Conservation (phyloP, 352 stramenopile genomes). For the Blastocystis sp. region DNA sequence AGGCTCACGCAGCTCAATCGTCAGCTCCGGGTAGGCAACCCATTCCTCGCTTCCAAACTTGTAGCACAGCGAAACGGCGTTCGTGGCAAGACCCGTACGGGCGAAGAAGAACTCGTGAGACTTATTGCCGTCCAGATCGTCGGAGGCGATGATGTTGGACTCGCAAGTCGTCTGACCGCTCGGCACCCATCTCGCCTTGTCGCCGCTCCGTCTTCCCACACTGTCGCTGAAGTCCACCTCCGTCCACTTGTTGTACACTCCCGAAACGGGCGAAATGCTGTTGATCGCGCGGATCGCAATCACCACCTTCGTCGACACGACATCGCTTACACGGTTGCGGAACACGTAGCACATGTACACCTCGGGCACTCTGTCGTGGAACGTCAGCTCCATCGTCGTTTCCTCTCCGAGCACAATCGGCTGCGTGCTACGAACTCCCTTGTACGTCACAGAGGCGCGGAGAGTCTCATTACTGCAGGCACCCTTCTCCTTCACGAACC, state of each 20-base stretch:
- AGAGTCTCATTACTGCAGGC: background rate
- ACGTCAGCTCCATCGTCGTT: background rate
- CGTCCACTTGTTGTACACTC: background rate
- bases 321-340: background rate
- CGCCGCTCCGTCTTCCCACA: background rate
- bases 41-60: constrained; percentile 37
- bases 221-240: background rate
- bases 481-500: constrained; percentile 2
- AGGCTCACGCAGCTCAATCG: constrained; percentile 6
- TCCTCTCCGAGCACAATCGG: background rate
- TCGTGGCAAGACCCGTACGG: background rate
- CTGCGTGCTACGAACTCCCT: background rate
- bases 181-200: background rate
- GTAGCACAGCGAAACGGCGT: constrained; percentile 17
- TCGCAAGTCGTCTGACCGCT: background rate
- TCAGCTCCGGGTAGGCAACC: background rate
- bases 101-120: background rate
- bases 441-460: background rate
- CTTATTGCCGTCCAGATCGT: background rate
- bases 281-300: constrained; percentile 20
- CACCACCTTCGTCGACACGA: background rate
- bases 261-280: background rate
- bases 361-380: background rate
- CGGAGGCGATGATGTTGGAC: constrained; percentile 5
- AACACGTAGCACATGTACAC: constrained; percentile 39